Evolutionary conservation across 306 rosid genomes (phyloP), one percentile per base, ranked within the genome.

Genomic region (Trifolium fragiferum): DNA sequence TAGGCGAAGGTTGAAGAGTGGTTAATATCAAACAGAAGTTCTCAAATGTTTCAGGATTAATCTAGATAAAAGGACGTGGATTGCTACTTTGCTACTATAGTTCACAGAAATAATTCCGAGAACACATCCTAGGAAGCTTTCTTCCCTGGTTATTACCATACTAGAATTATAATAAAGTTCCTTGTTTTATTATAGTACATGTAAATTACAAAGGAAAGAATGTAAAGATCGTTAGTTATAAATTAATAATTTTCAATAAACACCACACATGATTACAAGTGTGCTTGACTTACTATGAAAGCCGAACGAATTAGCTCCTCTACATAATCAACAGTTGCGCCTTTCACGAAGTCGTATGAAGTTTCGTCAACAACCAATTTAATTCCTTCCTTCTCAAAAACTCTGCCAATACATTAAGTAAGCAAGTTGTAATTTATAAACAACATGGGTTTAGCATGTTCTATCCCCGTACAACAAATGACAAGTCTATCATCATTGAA

Each of bases 261-360:
- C 54, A 63, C 12, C 53, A 46, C 10, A 58, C 60, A 73, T 58
- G 32, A 38, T 21, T 58, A 46, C 16, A 70, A 72, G 47, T 38
- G 16, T 7, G 38, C 10, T 46, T 41, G 71, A 86, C 97, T 90
- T 78, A 91, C 97, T 49, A 87, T 66, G 21, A 94, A 94, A 80
- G 97, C 97, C 15, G 97, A 88, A 57, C 97, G 95, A 40, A 94
- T 94, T 32, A 94, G 93, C 90, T 94, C 97, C 85, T 94, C 99
- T 30, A 88, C 95, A 76, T 88, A 94, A 84, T 94, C 99, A 83
- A 94, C 87, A 14, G 96, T 94, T 15, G 97, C 96, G 1, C 99
- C 99, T 87, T 94, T 92, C 32, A 94, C 91, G 75, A 94, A 94
- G 81, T 94, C 97, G 2, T 91, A 88, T 2, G 99, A 94, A 76